Evolutionary conservation across 192 early-diverging fungal genomes (phyloP).

Genomic region (Linnemannia hyalina): DNA sequence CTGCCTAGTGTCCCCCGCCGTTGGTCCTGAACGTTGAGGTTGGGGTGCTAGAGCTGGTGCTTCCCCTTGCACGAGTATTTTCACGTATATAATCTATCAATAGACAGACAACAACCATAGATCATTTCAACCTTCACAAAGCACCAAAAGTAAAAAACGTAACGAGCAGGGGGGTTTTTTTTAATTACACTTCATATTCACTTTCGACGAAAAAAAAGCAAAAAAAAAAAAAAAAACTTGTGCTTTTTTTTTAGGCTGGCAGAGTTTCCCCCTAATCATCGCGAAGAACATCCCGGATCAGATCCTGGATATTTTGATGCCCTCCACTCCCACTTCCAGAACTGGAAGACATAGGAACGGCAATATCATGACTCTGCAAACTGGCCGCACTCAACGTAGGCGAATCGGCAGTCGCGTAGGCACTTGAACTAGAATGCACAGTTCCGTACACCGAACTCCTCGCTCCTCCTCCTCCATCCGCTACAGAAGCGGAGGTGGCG

Average conservation of each 20-base stretch:
- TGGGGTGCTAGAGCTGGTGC: background rate
- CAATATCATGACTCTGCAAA: slow-evolving; percentile 17
- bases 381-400: slow-evolving; percentile 14
- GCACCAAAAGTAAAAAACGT: too few relatives aligned
- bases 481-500: background rate
- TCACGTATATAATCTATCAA: too few relatives aligned
- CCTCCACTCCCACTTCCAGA: slow-evolving; percentile 10
- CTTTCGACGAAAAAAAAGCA: background rate
- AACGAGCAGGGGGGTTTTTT: too few relatives aligned
- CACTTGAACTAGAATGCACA: slow-evolving; percentile 10
- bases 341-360: slow-evolving; percentile 9
- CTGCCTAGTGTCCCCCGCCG: too few relatives aligned
- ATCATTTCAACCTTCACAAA: background rate
- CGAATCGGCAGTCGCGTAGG: slow-evolving; percentile 22
- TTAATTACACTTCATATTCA: background rate
- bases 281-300: slow-evolving; percentile 47
- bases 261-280: slow-evolving; percentile 11
- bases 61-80: too few relatives aligned
- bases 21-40: background rate
- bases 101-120: background rate
- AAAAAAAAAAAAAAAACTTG: too few relatives aligned
- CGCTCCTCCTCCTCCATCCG: background rate
- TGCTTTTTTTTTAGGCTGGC: background rate
- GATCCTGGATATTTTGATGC: slow-evolving; percentile 33
- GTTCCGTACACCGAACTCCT: slow-evolving; percentile 36